Base-by-base conservation (phyloP, 169 alveolate species). In the Toxoplasma gondii region DNA sequence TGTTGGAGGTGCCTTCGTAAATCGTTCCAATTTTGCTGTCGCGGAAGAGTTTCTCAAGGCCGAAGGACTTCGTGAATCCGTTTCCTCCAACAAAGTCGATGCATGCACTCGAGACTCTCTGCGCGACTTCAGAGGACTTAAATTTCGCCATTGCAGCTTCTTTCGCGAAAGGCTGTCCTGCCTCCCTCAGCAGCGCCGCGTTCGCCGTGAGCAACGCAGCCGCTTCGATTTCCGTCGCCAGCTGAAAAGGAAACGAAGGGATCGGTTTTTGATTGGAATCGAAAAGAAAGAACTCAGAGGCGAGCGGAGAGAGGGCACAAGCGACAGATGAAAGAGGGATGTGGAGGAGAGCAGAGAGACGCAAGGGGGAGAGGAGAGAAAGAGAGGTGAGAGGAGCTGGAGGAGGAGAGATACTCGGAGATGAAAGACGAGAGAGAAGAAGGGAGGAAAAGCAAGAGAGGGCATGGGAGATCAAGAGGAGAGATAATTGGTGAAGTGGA, bases 31-130 rank as follows among this genome's bases (percentile, higher is more conserved):
- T 88, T 45, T 93, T 93, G 29, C 88, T 34, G 45, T 88, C 95
- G 34, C 95, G 31, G 83, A 22, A 93, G 80, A 88, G 87, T 53
- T 93, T 93, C 86, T 93, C 95, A 45, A 86, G 31, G 34, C 91
- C 80, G 88, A 44, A 93, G 12, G 67, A 90, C 67, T 78, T 58
- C 49, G 84, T 74, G 64, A 27, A 45, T 9, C 95, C 95, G 53
- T 39, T 38, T 22, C 94, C 91, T 31, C 94, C 88, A 34, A 91
- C 24, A 44, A 91, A 38, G 10, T 91, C 94, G 49, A 91, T 34
- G 88, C 88, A 64, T 16, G 41, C 49, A 80, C 94, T 91, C 34
- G 94, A 19, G 45, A 91, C 88, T 34, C 34, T 29, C 88, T 64
- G 81, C 29, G 94, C 94, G 39, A 39, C 49, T 0, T 22, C 24